A percentile compares a stretch with the other conserved stretches of the same genome.
Conservation (phyloP, 2,329 filamentous ascomycete species). For the Colletotrichum horii region DNA sequence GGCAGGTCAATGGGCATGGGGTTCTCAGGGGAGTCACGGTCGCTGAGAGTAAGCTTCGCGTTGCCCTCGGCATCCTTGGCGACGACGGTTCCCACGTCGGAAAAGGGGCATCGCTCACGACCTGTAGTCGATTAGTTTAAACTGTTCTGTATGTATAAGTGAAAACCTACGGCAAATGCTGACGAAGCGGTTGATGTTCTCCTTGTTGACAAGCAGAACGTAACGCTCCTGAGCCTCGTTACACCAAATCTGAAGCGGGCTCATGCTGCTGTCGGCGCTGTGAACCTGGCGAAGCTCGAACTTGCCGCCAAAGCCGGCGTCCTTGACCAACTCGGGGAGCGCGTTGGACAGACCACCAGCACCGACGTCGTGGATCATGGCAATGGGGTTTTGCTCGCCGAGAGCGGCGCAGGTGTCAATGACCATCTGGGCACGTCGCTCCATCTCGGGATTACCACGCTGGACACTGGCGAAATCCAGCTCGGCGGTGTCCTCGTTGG, state of each 20-base stretch:
- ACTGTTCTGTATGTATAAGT: neutral
- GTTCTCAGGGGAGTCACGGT: slow-evolving; percentile 76
- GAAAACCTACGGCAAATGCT: slow-evolving; percentile 62
- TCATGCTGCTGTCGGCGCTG: slow-evolving; percentile 89
- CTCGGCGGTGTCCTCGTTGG: slow-evolving; percentile 86
- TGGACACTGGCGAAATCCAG: slow-evolving; percentile 98
- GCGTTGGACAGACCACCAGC: slow-evolving; percentile 83
- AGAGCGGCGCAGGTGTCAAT: slow-evolving; percentile 93
- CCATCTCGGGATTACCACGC: slow-evolving; percentile 95
- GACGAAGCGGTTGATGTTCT: slow-evolving; percentile 78
- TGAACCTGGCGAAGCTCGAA: slow-evolving; percentile 97
- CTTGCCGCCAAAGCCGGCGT: slow-evolving; percentile 86
- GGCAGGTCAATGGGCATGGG: slow-evolving; percentile 87
- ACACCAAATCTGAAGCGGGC: slow-evolving; percentile 96
- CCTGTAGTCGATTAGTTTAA: slow-evolving; percentile 43
- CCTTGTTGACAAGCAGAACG: slow-evolving; percentile 84
- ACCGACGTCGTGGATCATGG: slow-evolving; percentile 97
- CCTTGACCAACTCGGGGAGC: slow-evolving; percentile 83
- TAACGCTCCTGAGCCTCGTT: slow-evolving; percentile 97
- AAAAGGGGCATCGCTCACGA: slow-evolving; percentile 90
- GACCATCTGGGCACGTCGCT: slow-evolving; percentile 94
- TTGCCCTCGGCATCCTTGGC: slow-evolving; percentile 66
- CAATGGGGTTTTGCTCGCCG: slow-evolving; percentile 85
- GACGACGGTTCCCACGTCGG: slow-evolving; percentile 82
- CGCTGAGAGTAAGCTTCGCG: slow-evolving; percentile 78